These are phyloP conservation scores for Meyerozyma guilliermondii DNA, from an alignment of 1,139 yeast species.

Conservation along the genomic window DNA sequence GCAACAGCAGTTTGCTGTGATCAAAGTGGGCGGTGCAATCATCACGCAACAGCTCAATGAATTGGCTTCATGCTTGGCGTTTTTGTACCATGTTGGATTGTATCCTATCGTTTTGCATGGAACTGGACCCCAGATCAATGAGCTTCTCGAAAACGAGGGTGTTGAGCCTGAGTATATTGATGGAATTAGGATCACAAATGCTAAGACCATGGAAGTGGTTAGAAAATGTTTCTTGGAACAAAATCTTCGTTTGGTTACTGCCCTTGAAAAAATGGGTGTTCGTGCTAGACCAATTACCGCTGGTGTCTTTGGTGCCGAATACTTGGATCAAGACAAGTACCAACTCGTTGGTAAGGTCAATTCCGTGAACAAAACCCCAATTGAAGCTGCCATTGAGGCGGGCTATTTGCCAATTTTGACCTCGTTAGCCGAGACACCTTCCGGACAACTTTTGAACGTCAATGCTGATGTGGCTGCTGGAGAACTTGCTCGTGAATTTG, in stretches of 20 bases:
- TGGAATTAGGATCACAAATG: conserved; percentile 94
- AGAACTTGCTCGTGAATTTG: conserved; percentile 92
- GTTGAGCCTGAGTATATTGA: conserved; percentile 94
- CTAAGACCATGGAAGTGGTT: conserved; percentile 92
- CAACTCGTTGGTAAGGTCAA: conserved; percentile 88
- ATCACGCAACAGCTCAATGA: conserved; percentile 92
- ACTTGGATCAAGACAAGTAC: conserved; percentile 85
- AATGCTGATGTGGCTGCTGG: conserved; percentile 99
- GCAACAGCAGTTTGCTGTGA: conserved; percentile 95
- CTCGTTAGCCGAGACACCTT: conserved; percentile 91
- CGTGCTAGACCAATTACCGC: conserved; percentile 98
- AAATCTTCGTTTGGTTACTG: conserved; percentile 89
- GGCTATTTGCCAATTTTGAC: conserved; percentile 97
- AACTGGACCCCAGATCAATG: conserved; percentile 98
- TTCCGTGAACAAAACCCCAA: conserved; percentile 82
- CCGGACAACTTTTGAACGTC: conserved; percentile 94
- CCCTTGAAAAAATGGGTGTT: conserved; percentile 92
- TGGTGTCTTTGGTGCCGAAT: conserved; percentile 94
- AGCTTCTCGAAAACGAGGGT: conserved; percentile 86
- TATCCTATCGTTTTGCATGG: conserved; percentile 97
- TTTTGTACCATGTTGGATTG: conserved; percentile 92
- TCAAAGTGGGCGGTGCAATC: conserved; percentile 98
- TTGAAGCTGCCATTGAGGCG: conserved; percentile 91
- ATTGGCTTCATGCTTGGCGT: conserved; percentile 91
- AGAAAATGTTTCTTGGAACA: conserved; percentile 93